These are phyloP conservation scores for Trypanosoma melophagium DNA, from an alignment of 208 protist species.

Conservation along the genomic window DNA sequence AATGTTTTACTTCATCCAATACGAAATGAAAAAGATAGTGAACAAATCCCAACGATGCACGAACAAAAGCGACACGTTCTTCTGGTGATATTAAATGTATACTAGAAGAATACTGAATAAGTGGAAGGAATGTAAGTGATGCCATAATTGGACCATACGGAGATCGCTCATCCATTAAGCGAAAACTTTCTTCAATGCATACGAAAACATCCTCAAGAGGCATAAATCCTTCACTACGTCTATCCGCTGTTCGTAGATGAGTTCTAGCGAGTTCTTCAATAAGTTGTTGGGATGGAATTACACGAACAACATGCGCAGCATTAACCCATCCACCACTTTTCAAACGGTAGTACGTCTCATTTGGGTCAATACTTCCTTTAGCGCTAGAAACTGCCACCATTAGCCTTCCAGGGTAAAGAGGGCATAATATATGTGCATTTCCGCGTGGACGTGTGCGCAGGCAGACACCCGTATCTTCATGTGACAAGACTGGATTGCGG, in stretches of 20 bases:
- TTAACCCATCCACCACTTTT: conserved; percentile 76
- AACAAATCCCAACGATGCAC: conserved; percentile 38
- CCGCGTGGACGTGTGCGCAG: conserved; percentile 65
- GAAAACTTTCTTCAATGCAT: conserved; percentile 62
- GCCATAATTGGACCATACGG: conserved; percentile 75
- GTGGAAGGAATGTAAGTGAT: conserved; percentile 60
- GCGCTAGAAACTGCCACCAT: conserved; percentile 69
- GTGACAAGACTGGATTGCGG: conserved; percentile 51
- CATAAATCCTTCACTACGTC: conserved; percentile 7
- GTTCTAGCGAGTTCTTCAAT: conserved; percentile 39
- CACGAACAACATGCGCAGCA: conserved; percentile 58
- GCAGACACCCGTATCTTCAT: conserved; percentile 42
- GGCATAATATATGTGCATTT: conserved; percentile 55
- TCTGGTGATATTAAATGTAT: conserved; percentile 11
- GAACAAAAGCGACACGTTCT: conserved; percentile 18
- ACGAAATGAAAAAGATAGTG: conserved; percentile 63
- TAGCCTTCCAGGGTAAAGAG: conserved; percentile 60
- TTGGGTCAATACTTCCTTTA: conserved; percentile 43
- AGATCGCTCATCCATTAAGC: conserved; percentile 62
- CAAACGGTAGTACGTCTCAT: conserved; percentile 63
- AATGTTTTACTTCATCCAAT: conserved; percentile 43
- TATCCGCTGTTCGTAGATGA: conserved; percentile 30
- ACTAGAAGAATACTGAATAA: conserved; percentile 35
- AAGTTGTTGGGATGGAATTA: conserved; percentile 42
- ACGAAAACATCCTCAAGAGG: conserved; percentile 26